phyloP scores from a whole-genome alignment of 1,139 yeast genomes.

The Yamadazyma triangularis region DNA sequence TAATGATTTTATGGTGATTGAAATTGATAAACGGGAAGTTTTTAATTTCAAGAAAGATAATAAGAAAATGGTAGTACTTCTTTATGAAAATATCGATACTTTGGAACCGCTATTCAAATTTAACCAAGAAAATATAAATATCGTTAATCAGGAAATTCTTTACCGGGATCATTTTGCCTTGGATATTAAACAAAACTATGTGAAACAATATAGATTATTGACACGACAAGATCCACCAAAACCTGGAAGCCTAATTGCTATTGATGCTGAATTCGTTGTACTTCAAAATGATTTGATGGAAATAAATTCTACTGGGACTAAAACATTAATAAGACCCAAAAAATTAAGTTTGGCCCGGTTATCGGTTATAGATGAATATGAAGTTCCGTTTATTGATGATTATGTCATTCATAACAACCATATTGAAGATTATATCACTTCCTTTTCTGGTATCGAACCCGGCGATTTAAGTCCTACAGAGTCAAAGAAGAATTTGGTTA shows the following conservation, averaged over 20 bases:
- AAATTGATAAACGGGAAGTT: constrained; percentile 68
- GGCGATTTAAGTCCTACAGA: constrained; percentile 77
- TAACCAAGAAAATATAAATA: constrained; percentile 8
- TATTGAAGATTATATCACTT: constrained; percentile 83
- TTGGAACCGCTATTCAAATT: constrained; percentile 15
- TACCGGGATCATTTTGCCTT: constrained; percentile 75
- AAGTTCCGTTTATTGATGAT: constrained; percentile 88
- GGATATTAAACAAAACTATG: constrained; percentile 57
- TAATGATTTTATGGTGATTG: constrained; percentile 88
- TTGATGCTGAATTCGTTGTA: constrained; percentile 95
- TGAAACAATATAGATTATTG: constrained; percentile 60
- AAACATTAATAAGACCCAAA: constrained; percentile 68
- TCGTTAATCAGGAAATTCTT: constrained; percentile 59
- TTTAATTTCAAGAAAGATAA: constrained; percentile 66
- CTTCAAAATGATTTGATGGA: constrained; percentile 78
- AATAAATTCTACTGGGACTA: constrained; percentile 62
- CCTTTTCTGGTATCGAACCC: constrained; percentile 86
- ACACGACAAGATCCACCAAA: constrained; percentile 66
- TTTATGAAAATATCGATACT: constrained; percentile 52
- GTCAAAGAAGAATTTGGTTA: constrained; percentile 70
- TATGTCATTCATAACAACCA: constrained; percentile 72
- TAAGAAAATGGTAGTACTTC: constrained; percentile 77
- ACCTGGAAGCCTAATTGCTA: constrained; percentile 77
- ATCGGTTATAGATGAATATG: constrained; percentile 67
- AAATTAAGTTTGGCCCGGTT: constrained; percentile 80